Conservation (phyloP, 179 eudicot species). For the Silene coronaria region DNA sequence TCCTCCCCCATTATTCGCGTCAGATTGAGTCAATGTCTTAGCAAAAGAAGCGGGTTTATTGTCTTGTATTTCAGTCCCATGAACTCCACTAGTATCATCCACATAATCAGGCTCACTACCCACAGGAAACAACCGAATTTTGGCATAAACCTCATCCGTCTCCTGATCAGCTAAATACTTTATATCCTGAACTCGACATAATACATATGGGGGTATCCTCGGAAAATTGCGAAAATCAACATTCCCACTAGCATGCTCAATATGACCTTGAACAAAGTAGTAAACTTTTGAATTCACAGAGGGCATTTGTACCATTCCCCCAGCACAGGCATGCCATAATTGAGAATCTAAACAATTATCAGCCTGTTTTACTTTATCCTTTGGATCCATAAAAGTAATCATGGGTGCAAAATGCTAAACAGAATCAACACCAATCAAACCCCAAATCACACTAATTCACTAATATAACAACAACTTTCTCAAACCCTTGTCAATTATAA, state of each 20-base stretch:
- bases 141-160: slow-evolving; percentile 82
- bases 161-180: slow-evolving; percentile 69
- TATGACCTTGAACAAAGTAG: slow-evolving; percentile 88
- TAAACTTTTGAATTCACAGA: slow-evolving; percentile 50
- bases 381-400: slow-evolving; percentile 64
- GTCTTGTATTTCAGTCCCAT: slow-evolving; percentile 42
- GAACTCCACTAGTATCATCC: slow-evolving; percentile 38
- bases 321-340: slow-evolving; percentile 98
- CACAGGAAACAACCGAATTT: slow-evolving; percentile 48
- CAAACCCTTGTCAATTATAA: slow-evolving; percentile 14
- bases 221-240: slow-evolving; percentile 51
- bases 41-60: slow-evolving; percentile 77
- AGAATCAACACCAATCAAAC: slow-evolving; percentile 20
- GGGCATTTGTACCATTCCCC: slow-evolving; percentile 91
- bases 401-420: slow-evolving; percentile 24
- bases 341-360: slow-evolving; percentile 71
- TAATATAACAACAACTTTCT: slow-evolving; percentile 11
- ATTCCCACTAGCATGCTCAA: slow-evolving; percentile 59
- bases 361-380: slow-evolving; percentile 44
- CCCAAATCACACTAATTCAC: slow-evolving; percentile 10
- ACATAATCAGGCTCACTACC: slow-evolving; percentile 34
- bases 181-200: slow-evolving; percentile 52
- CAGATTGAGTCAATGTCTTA: slow-evolving; percentile 86
- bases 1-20: slow-evolving; percentile 94
- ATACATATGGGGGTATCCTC: slow-evolving; percentile 46